A percentile compares a stretch with the other conserved stretches of the same genome.
Conservation (phyloP, 2,329 filamentous ascomycete species). For the Aspergillus intermedius region DNA sequence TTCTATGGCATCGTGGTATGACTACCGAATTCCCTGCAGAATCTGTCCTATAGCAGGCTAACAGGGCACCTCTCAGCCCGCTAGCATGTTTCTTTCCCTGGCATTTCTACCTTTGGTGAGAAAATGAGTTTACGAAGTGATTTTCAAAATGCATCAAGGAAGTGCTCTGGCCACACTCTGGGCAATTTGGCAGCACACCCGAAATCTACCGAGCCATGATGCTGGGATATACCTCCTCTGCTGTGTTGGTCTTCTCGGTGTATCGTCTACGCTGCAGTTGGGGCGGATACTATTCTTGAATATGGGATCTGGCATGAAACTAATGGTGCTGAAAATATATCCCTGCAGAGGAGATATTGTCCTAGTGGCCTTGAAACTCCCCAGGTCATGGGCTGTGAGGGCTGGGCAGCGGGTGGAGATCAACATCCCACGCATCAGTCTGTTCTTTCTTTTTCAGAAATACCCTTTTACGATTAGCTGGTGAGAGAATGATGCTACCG, state of each 20-base stretch:
- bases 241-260: background rate
- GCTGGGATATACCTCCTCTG: background rate
- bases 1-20: constrained; percentile 11
- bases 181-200: constrained; percentile 8
- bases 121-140: constrained; percentile 13
- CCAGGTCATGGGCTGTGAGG: constrained; percentile 12
- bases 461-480: constrained; percentile 15
- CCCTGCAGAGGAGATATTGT: constrained; percentile 1
- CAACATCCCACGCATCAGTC: constrained; percentile 11
- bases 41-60: too few species aligned
- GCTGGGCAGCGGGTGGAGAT: constrained; percentile 17
- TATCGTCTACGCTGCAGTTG: background rate
- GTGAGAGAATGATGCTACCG: too few species aligned
- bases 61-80: background rate
- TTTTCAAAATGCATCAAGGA: constrained; percentile 7
- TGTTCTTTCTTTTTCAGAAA: constrained; percentile 19
- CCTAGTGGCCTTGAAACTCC: constrained; percentile 3
- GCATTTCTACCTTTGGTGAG: constrained; percentile 9
- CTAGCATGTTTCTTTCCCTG: constrained; percentile 9
- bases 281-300: constrained; percentile 6
- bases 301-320: constrained; percentile 4
- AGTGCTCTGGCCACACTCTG: constrained; percentile 9
- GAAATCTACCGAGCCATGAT: background rate
- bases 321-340: constrained; percentile 1
- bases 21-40: background rate